Evolutionary conservation across 179 eudicot species (phyloP), one percentile per base, ranked within the genome.

Genomic region (Silene coronaria): DNA sequence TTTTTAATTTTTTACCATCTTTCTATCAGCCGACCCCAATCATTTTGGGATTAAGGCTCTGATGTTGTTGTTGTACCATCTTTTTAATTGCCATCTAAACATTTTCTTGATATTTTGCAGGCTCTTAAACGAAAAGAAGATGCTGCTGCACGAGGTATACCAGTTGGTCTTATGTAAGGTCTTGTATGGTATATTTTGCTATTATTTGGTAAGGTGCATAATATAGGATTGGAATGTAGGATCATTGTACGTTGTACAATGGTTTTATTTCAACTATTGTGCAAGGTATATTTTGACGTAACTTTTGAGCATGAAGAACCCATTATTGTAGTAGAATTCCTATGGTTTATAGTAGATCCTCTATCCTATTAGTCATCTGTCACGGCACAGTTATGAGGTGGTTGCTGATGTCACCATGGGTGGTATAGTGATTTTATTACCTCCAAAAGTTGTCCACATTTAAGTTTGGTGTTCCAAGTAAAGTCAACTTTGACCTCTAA

Each of bases 81-180:
- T 26, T 71, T 71, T 51, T 69, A 12, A 5, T 71, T 27, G 19
- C 61, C 12, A 16, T 27, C 42, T 71, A 14, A 8, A 51, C 63
- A 19, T 21, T 67, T 69, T 73, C 78, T 12, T 78, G 83, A 68
- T 79, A 84, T 28, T 58, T 22, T 80, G 86, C 89, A 93, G 98
- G 88, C 79, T 51, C 82, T 93, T 28, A 88, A 82, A 72, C 83
- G 96, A 80, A 89, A 76, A 82, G 98, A 93, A 87, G 97, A 93
- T 30, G 98, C 98, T 45, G 96, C 92, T n/a, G 84, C 89, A 61
- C 90, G 97, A 88, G 96, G 98, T 90, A 78, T 57, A 69, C 23
- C 11, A 55, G 16, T 61, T 12, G 26, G 64, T 59, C 24, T 59
- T 19, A 9, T 22, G 21, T 59, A 21, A 22, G 24, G 10, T 8